A percentile compares a stretch with the other conserved stretches of the same genome.
phyloP scores from a whole-genome alignment of 2,329 filamentous ascomycete species.

The Volutella citrinella region DNA sequence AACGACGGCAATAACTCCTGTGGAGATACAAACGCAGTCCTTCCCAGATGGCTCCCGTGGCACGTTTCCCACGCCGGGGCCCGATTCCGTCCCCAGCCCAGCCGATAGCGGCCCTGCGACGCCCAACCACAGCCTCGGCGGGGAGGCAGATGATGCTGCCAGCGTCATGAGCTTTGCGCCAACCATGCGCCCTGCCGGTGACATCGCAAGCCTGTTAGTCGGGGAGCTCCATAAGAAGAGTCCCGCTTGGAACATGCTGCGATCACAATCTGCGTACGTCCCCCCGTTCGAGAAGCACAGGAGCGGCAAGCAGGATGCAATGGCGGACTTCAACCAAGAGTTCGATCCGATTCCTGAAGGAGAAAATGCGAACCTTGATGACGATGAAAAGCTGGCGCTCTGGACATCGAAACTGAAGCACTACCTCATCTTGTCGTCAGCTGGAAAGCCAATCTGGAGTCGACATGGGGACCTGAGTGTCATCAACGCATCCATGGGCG shows the following conservation, averaged over 20 bases:
- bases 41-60: conserved; percentile 68
- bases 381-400: conserved; percentile 60
- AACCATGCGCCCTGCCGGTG: conserved; percentile 60
- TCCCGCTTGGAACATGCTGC: conserved; percentile 66
- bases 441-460: conserved; percentile 96
- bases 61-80: conserved; percentile 49
- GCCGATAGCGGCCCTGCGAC: conserved; percentile 39
- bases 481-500: conserved; percentile 90
- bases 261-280: conserved; percentile 57
- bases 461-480: conserved; percentile 86
- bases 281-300: conserved; percentile 58
- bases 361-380: conserved; percentile 37
- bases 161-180: conserved; percentile 67
- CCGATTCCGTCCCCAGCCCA: conserved; percentile 35
- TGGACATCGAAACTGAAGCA: conserved; percentile 97
- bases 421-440: conserved; percentile 92
- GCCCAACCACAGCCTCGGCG: conserved; percentile 31
- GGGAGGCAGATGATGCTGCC: conserved; percentile 59
- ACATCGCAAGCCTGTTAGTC: conserved; percentile 78
- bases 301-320: conserved; percentile 45
- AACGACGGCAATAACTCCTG: conserved; percentile 79
- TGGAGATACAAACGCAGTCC: conserved; percentile 75
- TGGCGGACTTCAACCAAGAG: conserved; percentile 70
- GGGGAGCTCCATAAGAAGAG: conserved; percentile 66
- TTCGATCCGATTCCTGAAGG: conserved; percentile 71